Conservation (phyloP, 108 stramenopile genomes). For the Aureococcus anophagefferens region DNA sequence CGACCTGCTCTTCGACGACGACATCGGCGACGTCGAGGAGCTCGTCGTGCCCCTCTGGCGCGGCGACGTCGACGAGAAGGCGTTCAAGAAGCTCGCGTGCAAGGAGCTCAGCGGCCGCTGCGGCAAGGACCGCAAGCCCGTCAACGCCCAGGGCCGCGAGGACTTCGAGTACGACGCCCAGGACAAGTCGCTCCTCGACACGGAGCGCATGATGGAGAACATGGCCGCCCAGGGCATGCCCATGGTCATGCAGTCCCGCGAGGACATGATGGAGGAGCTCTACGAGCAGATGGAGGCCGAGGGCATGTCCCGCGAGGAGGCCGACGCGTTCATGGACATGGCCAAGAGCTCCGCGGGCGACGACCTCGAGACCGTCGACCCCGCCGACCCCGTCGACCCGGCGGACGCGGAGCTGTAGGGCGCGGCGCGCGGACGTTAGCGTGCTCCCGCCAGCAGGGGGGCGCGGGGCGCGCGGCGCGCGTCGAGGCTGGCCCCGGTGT, state of each 20-base stretch:
- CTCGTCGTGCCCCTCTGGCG: not conserved
- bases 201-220: conserved; percentile 2
- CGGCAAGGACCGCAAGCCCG: not conserved
- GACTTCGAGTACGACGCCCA: not conserved
- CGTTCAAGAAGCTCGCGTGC: not conserved
- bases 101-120: not conserved
- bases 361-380: too few species aligned
- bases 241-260: not conserved
- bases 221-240: not conserved
- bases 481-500: too few species aligned
- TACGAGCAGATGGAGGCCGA: not conserved
- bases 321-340: not conserved
- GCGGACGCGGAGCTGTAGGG: too few species aligned
- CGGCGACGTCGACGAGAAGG: not conserved
- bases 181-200: not conserved
- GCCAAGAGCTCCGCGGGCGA: too few species aligned
- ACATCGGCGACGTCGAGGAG: not conserved
- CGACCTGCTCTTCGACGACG: not conserved
- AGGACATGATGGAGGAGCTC: not conserved
- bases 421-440: too few species aligned
- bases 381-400: too few species aligned
- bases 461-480: too few species aligned
- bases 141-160: not conserved
- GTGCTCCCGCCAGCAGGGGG: too few species aligned
- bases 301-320: not conserved